These are phyloP conservation scores for Salisapilia sapeloensis DNA, from an alignment of 352 stramenopile genomes.

Conservation along the genomic window DNA sequence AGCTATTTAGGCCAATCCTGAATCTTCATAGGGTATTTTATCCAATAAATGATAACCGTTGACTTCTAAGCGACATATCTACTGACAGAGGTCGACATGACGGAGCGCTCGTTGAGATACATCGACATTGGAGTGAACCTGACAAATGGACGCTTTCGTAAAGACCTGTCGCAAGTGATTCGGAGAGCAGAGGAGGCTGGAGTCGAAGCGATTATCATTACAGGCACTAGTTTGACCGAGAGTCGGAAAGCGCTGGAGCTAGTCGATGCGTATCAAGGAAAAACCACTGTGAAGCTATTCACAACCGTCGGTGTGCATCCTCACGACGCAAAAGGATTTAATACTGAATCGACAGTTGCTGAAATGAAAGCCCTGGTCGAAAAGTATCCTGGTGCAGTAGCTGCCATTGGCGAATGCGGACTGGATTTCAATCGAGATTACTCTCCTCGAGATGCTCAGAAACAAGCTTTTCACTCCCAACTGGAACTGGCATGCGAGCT, in stretches of 20 bases:
- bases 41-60: too few relatives aligned
- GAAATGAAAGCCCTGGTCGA: slow-evolving; percentile 27
- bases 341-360: slow-evolving; percentile 8
- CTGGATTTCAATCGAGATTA: slow-evolving; percentile 95
- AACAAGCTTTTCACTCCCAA: slow-evolving; percentile 77
- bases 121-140: slow-evolving; percentile 63
- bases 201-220: slow-evolving; percentile 74
- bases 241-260: slow-evolving; percentile 23
- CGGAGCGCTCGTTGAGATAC: too few relatives aligned
- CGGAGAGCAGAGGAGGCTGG: slow-evolving; percentile 46
- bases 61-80: too few relatives aligned
- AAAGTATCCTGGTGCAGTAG: slow-evolving; percentile 31
- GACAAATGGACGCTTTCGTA: slow-evolving; percentile 39
- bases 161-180: slow-evolving; percentile 82
- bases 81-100: too few relatives aligned
- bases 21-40: too few relatives aligned
- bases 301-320: slow-evolving; percentile 90
- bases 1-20: too few relatives aligned
- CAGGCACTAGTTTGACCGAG: slow-evolving; percentile 38
- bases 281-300: slow-evolving; percentile 25
- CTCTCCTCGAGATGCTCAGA: slow-evolving; percentile 78
- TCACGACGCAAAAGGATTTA: slow-evolving; percentile 81
- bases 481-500: slow-evolving; percentile 72
- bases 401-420: slow-evolving; percentile 89
- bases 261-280: slow-evolving; percentile 6